Base-by-base conservation (phyloP, 2,329 filamentous ascomycete genomes). In the Apiospora marii region DNA sequence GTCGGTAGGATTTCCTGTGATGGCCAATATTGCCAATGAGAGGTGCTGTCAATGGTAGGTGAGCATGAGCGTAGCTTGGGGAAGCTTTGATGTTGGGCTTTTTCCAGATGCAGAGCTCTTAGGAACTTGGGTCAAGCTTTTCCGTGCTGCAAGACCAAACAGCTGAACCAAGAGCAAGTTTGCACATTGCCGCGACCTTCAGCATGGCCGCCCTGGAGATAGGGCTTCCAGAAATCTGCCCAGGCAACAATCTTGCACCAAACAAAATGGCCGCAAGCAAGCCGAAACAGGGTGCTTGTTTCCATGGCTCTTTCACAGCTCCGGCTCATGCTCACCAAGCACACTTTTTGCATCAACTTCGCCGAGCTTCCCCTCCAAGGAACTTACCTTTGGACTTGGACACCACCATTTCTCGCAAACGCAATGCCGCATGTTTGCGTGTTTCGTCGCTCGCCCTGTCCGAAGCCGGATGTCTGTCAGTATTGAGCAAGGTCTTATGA, bases 391-490 rank as follows among this genome's bases (percentile, higher is more conserved):
- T 84, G 75, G 90, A 87, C 75, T 87, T 89, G 16, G 87, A 80
- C 13, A 82, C 83, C 22, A 91, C 88, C 64, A 90, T 83, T 71
- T 90, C 88, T 74, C 87, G 84, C 70, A 91, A 83, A 80, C 89
- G 85, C 64, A 83, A 80, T 49, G 89, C 88, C 24, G 87, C 85
- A 76, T 88, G 84, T 77, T 87, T 87, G 73, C 87, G 84, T 67
- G 84, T 81, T 76, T 90, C 86, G 75, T 91, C 89, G 73, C 83
- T 83, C 24, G 77, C 79, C 71, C 83, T 82, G 51, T 67, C 58
- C 34, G 58, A n/a, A 64, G 58, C 13, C 7, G 58, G 58, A 41
- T 64, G 34, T 22, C 19, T 64, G 34, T 64, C 22, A 41, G 34
- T 30, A n/a, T 64, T 19, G 34, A 64, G 34, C 3, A 64, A 41